Conservation (phyloP, 2,329 filamentous ascomycete species). For the Sordariomycetes sp. region DNA sequence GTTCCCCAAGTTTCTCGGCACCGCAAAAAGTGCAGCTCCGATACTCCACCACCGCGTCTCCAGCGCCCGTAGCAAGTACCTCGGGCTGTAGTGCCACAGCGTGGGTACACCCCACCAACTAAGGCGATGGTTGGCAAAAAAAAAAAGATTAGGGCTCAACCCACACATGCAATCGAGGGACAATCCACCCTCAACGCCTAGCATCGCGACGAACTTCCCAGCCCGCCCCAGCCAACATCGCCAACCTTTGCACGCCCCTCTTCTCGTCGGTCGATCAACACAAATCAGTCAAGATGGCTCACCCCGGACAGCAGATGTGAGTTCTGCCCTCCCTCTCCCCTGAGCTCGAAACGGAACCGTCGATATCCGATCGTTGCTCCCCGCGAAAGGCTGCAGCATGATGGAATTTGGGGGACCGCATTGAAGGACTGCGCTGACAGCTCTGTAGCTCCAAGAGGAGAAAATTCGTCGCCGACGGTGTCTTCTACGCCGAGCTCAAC, state of each 20-base stretch:
- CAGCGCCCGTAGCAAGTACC: background rate
- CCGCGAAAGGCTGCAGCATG: constrained; percentile 1
- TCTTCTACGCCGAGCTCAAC: constrained; percentile 99
- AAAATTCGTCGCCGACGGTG: constrained; percentile 96
- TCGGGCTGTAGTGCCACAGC: no score
- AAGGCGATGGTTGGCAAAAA: constrained; percentile 3
- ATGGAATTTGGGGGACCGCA: no score
- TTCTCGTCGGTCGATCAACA: constrained; percentile 20
- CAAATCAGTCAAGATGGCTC: constrained; percentile 45
- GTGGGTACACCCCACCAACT: background rate
- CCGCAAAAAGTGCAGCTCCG: no score
- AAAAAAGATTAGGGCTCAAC: constrained; percentile 20
- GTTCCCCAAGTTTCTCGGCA: no score
- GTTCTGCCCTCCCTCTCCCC: constrained; percentile 17
- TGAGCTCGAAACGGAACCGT: background rate
- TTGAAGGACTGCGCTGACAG: no score
- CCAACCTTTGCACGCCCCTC: constrained; percentile 9
- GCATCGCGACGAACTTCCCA: constrained; percentile 4
- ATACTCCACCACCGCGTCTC: background rate
- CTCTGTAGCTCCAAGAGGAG: constrained; percentile 76
- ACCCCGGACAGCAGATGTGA: constrained; percentile 55
- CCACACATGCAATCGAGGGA: constrained; percentile 20
- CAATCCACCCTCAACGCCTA: constrained; percentile 7
- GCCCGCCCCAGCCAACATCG: background rate
- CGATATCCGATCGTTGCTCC: background rate